A percentile compares a stretch with the other conserved stretches of the same genome.
Conservation (phyloP, 768 basidiomycete species). For the Lyophyllum shimeji region DNA sequence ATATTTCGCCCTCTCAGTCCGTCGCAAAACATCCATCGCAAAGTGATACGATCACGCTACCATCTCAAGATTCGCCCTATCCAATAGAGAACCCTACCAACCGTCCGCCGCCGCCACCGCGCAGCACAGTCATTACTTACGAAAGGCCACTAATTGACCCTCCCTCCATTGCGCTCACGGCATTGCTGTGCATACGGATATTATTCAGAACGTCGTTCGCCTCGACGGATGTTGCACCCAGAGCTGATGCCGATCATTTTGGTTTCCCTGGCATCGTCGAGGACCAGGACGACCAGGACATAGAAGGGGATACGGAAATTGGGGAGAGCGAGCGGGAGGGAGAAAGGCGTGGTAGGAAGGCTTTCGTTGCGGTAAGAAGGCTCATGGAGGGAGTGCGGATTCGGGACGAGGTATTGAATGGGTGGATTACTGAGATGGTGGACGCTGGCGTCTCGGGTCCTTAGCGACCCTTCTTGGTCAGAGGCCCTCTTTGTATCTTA, state of each 20-base stretch:
- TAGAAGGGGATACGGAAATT: slow-evolving; percentile 46
- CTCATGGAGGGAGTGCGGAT: slow-evolving; percentile 67
- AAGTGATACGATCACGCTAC: slow-evolving; percentile 71
- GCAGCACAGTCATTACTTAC: slow-evolving; percentile 58
- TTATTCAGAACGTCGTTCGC: slow-evolving; percentile 81
- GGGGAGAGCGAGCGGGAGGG: slow-evolving; percentile 63
- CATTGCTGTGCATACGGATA: slow-evolving; percentile 80
- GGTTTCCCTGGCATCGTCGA: slow-evolving; percentile 86
- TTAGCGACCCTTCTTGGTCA: neutral
- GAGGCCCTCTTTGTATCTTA: neutral
- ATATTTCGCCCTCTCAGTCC: slow-evolving; percentile 62
- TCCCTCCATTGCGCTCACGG: slow-evolving; percentile 73
- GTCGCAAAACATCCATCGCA: slow-evolving; percentile 64
- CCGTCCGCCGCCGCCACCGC: slow-evolving; percentile 72
- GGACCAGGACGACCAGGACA: slow-evolving; percentile 69
- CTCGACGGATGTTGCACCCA: slow-evolving; percentile 62
- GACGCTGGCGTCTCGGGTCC: slow-evolving; percentile 37
- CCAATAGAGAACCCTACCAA: slow-evolving; percentile 62
- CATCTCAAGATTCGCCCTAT: slow-evolving; percentile 52
- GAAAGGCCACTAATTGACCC: slow-evolving; percentile 61
- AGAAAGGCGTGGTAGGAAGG: slow-evolving; percentile 67
- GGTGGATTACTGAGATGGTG: slow-evolving; percentile 63
- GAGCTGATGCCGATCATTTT: slow-evolving; percentile 82
- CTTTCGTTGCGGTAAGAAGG: slow-evolving; percentile 60
- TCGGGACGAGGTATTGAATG: slow-evolving; percentile 58